Evolutionary conservation across 345 rosid genomes (phyloP).

Genomic region (Aegle marmelos): DNA sequence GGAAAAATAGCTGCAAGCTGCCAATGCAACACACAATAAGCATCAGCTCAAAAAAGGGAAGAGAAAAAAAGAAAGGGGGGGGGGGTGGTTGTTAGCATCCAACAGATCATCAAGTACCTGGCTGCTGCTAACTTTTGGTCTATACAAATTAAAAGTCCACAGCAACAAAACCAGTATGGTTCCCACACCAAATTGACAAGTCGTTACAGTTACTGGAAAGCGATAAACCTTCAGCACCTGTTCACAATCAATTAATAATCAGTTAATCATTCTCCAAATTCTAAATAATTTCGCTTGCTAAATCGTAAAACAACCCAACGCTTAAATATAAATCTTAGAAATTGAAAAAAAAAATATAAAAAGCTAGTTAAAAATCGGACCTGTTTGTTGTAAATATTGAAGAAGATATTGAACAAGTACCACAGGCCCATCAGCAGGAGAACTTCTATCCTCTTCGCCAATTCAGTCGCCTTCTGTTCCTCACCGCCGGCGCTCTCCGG

Average conservation of each 20-base stretch:
- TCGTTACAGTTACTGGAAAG: constrained; percentile 67
- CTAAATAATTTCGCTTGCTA: neutral
- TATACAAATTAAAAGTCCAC: constrained; percentile 85
- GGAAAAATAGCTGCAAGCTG: constrained; percentile 88
- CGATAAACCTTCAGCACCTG: constrained; percentile 90
- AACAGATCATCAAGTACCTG: constrained; percentile 38
- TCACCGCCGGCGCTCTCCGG: constrained; percentile 55
- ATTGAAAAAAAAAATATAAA: neutral
- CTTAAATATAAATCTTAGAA: neutral
- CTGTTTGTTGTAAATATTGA: constrained; percentile 99
- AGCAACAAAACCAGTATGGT: constrained; percentile 59
- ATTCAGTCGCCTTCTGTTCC: constrained; percentile 37
- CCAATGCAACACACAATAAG: constrained; percentile 14
- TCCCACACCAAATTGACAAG: constrained; percentile 80
- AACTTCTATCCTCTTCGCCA: constrained; percentile 54
- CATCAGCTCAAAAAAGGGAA: neutral
- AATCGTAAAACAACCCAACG: neutral
- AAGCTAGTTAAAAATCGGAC: constrained; percentile 27
- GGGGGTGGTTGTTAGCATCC: neutral
- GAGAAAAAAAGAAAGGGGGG: neutral
- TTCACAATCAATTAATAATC: constrained; percentile 8
- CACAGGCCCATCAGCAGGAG: constrained; percentile 81
- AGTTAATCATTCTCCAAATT: neutral
- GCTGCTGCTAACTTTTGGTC: constrained; percentile 63
- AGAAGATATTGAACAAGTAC: constrained; percentile 94